Base-by-base conservation (phyloP, 2,329 filamentous ascomycete species). In the Fusarium sp. region DNA sequence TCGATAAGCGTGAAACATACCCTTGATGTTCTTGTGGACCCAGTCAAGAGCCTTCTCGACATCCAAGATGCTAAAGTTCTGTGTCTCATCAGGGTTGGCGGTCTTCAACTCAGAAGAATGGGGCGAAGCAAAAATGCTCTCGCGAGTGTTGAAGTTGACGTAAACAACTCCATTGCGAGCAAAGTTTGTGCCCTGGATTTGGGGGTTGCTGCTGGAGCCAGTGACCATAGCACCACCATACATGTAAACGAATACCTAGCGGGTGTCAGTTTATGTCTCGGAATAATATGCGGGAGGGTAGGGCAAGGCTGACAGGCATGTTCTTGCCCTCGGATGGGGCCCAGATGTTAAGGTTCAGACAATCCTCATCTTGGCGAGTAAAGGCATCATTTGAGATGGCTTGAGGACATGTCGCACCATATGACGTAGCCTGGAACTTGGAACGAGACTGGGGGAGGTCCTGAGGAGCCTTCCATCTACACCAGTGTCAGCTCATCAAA, bases 81-180 rank as follows among this genome's bases (percentile, higher is more conserved):
- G 74, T 9, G 74, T 72, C n/a, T 73, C 74, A 4, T 72, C 46
- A 16, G 69, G 69, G 9, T 62, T 27, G 6, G 45, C 49, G 5
- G 38, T 18, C 39, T 73, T 60, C 27, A 84, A 73, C 74, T 84
- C 79, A 7, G 82, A 77, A 21, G 83, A 84, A 60, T 83, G 78
- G 9, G 84, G 80, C 10, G 84, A 85, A 12, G 83, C 83, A 54
- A 83, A 85, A 42, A 84, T 82, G 60, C 83, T 83, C 79, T 81
- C 80, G 11, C 80, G 79, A 4, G 80, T 81, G 74, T 82, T 83
- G 68, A 84, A 83, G 71, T 81, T 82, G 61, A 83, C 80, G 48
- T 80, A 81, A 52, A 81, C 58, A 27, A 82, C 77, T 23, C 78
- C 80, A n/a, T 82, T 81, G 38, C 78, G 76, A 23, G 80, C 80